These are phyloP conservation scores for Colletotrichum sp. DNA, from an alignment of 2,329 filamentous ascomycete species.

Conservation along the genomic window DNA sequence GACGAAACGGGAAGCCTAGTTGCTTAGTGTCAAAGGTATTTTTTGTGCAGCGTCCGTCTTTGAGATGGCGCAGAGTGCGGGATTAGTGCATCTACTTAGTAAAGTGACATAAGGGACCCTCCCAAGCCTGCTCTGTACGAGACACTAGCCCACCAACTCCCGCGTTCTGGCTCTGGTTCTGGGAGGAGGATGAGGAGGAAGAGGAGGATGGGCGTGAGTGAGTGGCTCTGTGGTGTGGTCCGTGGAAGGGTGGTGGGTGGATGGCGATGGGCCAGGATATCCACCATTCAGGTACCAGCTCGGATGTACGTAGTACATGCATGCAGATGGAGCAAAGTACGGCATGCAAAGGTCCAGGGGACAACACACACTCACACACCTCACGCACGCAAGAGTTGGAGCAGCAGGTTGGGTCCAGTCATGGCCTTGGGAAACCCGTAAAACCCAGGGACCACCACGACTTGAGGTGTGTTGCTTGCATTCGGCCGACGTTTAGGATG, in stretches of 20 bases:
- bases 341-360: neutral
- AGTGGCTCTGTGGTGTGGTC: neutral
- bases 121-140: neutral
- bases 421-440: neutral
- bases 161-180: neutral
- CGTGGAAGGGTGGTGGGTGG: neutral
- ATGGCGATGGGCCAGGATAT: slow-evolving; percentile 1
- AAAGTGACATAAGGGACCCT: neutral
- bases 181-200: neutral
- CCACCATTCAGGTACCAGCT: slow-evolving; percentile 18
- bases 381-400: neutral
- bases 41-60: slow-evolving; percentile 8
- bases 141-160: neutral
- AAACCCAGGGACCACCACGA: neutral
- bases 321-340: neutral
- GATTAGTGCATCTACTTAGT: slow-evolving; percentile 2
- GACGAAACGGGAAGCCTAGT: slow-evolving; percentile 15
- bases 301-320: neutral
- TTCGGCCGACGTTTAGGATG: slow-evolving; percentile 11
- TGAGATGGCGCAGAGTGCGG: neutral
- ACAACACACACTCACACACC: neutral
- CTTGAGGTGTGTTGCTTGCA: neutral
- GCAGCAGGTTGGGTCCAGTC: neutral
- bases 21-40: slow-evolving; percentile 13
- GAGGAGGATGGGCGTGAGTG: neutral